Base-by-base conservation (phyloP, 345 rosid species). In the Diplotaxis tenuifolia region DNA sequence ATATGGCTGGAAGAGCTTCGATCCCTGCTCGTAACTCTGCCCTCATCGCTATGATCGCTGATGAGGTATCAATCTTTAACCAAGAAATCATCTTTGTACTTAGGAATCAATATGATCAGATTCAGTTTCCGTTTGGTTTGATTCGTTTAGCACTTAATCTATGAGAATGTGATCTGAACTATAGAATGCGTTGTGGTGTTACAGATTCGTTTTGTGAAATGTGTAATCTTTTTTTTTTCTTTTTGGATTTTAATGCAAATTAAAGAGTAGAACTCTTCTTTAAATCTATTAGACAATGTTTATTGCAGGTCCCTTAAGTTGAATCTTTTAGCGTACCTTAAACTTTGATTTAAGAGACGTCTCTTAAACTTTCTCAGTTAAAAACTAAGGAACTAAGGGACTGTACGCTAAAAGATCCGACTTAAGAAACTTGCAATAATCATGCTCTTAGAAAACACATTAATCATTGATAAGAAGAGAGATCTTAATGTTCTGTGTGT, bases 11-110 rank as follows among this genome's bases (percentile, higher is more conserved):
- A 76, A 89, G 86, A 87, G 40, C 80, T 80, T 80, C 78, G 76
- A 86, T 86, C 71, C 81, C 81, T 34, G 77, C 83, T 54, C 84
- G 61, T 23, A 89, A 75, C 74, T 86, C 92, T 59, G 88, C 91
- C 20, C 86, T 89, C 56, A 87, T 87, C 1, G 90, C 96, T 7
- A 86, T 89, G 89, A 87, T 87, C 59, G 96, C 89, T 5, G 96
- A 89, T 70, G 96, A 89, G 91, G 92, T 89, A 65, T 14, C 3
- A 3, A 4, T 42, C 57, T 6, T 34, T 14, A 14, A 22, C 58
- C 36, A 7, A 68, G n/a, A n/a, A n/a, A n/a, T n/a, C n/a, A n/a
- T n/a, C n/a, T n/a, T 34, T 34, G 40, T 9, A 9, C 12, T 34
- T 34, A 9, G 40, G 40, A 34, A 34, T 34, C 40, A 10, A 34